These are phyloP conservation scores for Acer negundo DNA, from an alignment of 345 rosid species.

Conservation along the genomic window DNA sequence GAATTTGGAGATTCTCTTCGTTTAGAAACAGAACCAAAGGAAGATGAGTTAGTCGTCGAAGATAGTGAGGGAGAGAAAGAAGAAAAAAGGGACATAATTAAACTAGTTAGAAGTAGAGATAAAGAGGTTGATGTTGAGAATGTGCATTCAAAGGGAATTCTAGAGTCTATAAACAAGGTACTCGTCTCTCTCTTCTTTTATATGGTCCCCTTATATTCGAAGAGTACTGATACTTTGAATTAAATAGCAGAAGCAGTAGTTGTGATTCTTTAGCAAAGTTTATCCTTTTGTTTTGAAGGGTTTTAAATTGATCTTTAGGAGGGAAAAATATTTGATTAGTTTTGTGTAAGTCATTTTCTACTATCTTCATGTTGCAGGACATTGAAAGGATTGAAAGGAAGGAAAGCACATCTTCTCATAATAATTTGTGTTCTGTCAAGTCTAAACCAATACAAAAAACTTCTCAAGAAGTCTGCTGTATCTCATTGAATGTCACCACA, in stretches of 20 bases:
- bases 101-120: conserved; percentile 23
- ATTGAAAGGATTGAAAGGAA: conserved; percentile 3
- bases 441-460: conserved; percentile 24
- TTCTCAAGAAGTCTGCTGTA: conserved; percentile 18
- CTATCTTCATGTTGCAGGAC: too few relatives aligned
- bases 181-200: background rate
- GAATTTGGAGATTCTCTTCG: conserved; percentile 23
- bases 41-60: conserved; percentile 28
- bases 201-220: background rate
- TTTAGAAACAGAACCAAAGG: conserved; percentile 23
- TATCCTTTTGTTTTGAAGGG: background rate
- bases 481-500: background rate
- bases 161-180: conserved; percentile 22
- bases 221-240: background rate
- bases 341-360: too few relatives aligned
- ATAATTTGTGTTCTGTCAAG: conserved; percentile 3
- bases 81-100: conserved; percentile 9
- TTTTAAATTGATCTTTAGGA: background rate
- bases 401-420: background rate
- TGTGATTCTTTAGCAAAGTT: background rate
- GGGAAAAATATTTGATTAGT: background rate
- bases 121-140: conserved; percentile 23
- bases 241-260: background rate
- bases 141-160: conserved; percentile 20
- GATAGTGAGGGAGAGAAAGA: conserved; percentile 34